Conservation (phyloP, 106 monocot species). For the Dendrobium officinale region DNA sequence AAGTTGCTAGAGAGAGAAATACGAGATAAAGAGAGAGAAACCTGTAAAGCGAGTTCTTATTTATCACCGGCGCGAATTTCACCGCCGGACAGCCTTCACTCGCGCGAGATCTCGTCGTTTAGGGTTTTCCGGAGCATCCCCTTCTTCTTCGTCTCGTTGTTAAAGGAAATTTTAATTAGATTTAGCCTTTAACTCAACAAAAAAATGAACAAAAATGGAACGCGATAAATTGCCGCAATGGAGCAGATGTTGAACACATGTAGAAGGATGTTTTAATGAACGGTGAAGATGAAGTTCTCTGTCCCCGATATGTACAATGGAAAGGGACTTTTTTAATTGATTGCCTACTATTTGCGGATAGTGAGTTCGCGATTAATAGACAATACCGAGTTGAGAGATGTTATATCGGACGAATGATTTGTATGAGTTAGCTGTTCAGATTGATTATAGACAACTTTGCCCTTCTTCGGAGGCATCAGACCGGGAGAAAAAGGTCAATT, state of each 20-base stretch:
- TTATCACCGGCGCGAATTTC: not conserved
- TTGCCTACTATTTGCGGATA: not conserved
- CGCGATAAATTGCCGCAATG: conserved; percentile 8
- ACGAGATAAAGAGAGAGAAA: not conserved
- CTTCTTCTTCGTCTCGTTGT: not conserved
- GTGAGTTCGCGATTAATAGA: not conserved
- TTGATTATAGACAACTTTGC: not conserved
- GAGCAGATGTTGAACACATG: not conserved
- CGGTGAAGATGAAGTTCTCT: conserved; percentile 1
- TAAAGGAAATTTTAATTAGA: not conserved
- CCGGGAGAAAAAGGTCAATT: no score
- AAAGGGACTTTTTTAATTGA: not conserved
- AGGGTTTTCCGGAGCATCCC: not conserved
- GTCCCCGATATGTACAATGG: not conserved
- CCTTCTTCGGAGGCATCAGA: not conserved
- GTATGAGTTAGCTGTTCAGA: not conserved
- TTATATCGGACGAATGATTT: no score
- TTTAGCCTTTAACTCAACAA: not conserved
- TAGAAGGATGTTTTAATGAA: not conserved
- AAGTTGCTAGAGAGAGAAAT: not conserved
- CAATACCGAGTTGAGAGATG: not conserved
- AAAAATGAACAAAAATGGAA: not conserved
- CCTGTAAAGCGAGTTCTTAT: not conserved
- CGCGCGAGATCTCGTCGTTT: conserved; percentile 12
- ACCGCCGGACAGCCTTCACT: not conserved